phyloP scores from a whole-genome alignment of 352 stramenopile genomes.

The Peronospora farinosa region DNA sequence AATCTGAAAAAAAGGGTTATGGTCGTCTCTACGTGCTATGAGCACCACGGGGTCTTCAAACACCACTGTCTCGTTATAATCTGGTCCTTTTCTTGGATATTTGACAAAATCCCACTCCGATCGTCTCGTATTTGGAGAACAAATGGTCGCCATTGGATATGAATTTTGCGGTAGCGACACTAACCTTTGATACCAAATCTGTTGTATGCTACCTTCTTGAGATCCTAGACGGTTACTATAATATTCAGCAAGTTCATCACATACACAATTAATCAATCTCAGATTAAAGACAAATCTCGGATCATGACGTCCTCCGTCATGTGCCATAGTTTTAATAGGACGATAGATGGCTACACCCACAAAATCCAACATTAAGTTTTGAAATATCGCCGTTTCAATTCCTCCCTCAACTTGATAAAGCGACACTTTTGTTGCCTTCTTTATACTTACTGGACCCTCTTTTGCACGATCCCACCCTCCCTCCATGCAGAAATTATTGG shows the following conservation, averaged over 20 bases:
- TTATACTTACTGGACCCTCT: slow-evolving; percentile 4
- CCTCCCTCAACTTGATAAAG: slow-evolving; percentile 26
- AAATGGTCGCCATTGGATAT: slow-evolving; percentile 15
- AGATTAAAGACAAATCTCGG: slow-evolving; percentile 29
- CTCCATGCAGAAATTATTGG: slow-evolving; percentile 20
- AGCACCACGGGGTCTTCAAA: slow-evolving; percentile 34
- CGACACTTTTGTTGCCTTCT: slow-evolving; percentile 29
- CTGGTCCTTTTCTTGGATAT: slow-evolving; percentile 12
- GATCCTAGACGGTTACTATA: slow-evolving; percentile 9
- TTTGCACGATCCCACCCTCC: slow-evolving; percentile 13
- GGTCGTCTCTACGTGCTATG: slow-evolving; percentile 38
- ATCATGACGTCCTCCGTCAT: slow-evolving; percentile 31
- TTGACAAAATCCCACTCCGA: slow-evolving; percentile 33
- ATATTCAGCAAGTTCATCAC: slow-evolving; percentile 27
- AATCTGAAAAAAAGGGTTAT: slow-evolving; percentile 56
- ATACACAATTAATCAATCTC: slow-evolving; percentile 26
- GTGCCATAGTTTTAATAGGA: slow-evolving; percentile 24
- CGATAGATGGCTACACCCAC: slow-evolving; percentile 23
- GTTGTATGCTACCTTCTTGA: slow-evolving; percentile 23
- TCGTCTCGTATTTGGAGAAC: slow-evolving; percentile 3
- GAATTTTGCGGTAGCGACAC: slow-evolving; percentile 4
- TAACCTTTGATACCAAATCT: slow-evolving; percentile 18
- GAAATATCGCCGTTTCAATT: slow-evolving; percentile 31
- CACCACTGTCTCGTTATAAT: slow-evolving; percentile 20
- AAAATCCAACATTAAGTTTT: slow-evolving; percentile 50